Base-by-base conservation (phyloP, 108 stramenopile species). In the Mediolabrus comicus region DNA sequence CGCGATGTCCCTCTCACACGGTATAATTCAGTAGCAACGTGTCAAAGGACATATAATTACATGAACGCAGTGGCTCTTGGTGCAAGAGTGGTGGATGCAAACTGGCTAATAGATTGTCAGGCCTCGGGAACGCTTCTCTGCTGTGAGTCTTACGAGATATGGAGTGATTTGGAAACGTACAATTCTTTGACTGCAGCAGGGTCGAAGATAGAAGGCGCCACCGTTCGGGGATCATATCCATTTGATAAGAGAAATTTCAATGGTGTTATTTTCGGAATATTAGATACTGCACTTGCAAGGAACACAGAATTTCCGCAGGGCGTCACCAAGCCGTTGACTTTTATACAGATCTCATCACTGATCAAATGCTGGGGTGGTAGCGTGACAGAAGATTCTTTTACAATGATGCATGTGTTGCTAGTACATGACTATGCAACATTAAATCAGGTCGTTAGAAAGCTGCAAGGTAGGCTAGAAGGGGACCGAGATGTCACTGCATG, bases 81-180 rank as follows among this genome's bases (percentile, higher is more conserved):
- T 12, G 62, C 62, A 32, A 53, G 28, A 22, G 24, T 62, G 9
- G 59, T 72, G n/a, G 62, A 72, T 53, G 71, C 71, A 6, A 28
- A 53, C 43, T 72, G 71, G 71, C 16, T 72, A 27, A 27, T 56
- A 39, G 71, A 72, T 62, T 72, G 62, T 11, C 46, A 72, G 13
- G n/a, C 54, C 11, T 62, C 71, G 0, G 71, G 54, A 17, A 28
- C n/a, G 12, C 54, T 39, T 35, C 39, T 72, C 2, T 53, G 63
- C 32, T 63, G 38, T 16, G 61, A 34, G n/a, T 52, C 51, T 46
- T 72, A 72, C 26, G 16, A 19, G 31, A 57, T 63, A 14, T 55
- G 53, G 41, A 16, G 68, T 34, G 68, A 69, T 59, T 43, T 59
- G 34, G 62, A 63, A 53, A 32, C 52, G 8, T 62, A 53, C 35